Percentiles rank a stretch among this genome's conserved stretches.
These are phyloP conservation scores for Leccinum rimulosum DNA, from an alignment of 768 basidiomycete species.

Conservation along the genomic window DNA sequence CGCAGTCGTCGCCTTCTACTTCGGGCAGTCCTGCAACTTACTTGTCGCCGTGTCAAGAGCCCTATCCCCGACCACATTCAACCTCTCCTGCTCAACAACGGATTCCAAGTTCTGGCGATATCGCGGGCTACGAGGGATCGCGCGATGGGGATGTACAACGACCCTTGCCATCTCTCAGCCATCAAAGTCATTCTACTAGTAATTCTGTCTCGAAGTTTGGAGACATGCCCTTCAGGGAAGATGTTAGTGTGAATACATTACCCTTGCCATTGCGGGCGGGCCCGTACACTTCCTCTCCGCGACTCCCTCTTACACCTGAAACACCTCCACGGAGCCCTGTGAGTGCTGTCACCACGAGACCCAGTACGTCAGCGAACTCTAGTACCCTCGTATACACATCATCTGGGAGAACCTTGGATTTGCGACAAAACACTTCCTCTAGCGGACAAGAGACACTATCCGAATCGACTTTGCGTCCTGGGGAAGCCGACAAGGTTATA, in stretches of 20 bases:
- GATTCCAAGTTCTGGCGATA: conserved; percentile 21
- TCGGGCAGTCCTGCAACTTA: conserved; percentile 24
- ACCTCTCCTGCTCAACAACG: conserved; percentile 41
- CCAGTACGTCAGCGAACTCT: conserved; percentile 34
- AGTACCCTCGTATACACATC: conserved; percentile 25
- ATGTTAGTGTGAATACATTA: conserved; percentile 22
- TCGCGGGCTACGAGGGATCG: conserved; percentile 13
- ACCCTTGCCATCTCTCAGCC: conserved; percentile 22
- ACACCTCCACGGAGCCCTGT: conserved; percentile 64
- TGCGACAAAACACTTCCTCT: conserved; percentile 25
- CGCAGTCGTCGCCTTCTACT: conserved; percentile 23
- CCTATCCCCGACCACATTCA: conserved; percentile 62
- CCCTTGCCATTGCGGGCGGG: conserved; percentile 30
- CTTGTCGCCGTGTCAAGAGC: conserved; percentile 51
- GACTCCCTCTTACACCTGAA: conserved; percentile 40
- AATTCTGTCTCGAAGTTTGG: conserved; percentile 32
- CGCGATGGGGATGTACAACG: conserved; percentile 33
- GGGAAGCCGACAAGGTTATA: conserved; percentile 30
- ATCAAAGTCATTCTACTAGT: conserved; percentile 28
- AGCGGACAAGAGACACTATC: conserved; percentile 33
- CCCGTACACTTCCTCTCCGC: conserved; percentile 22
- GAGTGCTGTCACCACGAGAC: conserved; percentile 47
- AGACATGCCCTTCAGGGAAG: conserved; percentile 30
- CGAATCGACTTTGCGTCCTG: conserved; percentile 34
- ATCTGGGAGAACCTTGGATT: conserved; percentile 27